These are phyloP conservation scores for Debaryomyces psychrophilus DNA, from an alignment of 1,139 yeast species.

Conservation along the genomic window DNA sequence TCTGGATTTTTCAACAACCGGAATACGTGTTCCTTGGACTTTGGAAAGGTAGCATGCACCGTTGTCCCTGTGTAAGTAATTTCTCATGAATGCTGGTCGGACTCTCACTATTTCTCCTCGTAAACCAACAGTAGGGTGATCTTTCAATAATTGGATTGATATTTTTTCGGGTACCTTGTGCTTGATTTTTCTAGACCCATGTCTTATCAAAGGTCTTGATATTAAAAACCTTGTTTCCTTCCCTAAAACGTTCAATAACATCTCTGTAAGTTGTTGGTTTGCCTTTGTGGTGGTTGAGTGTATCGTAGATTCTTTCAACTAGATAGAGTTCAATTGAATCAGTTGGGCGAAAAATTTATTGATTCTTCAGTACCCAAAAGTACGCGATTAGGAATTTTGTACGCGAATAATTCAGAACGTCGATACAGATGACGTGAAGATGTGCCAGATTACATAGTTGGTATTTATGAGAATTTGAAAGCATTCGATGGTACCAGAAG, in stretches of 20 bases:
- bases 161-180: conserved; percentile 41
- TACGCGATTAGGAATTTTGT: conserved; percentile 3
- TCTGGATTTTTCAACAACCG: conserved; percentile 50
- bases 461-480: not conserved
- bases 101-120: conserved; percentile 76
- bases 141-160: conserved; percentile 71
- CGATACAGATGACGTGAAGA: not conserved
- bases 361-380: conserved; percentile 4
- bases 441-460: not conserved
- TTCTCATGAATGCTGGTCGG: conserved; percentile 84
- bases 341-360: conserved; percentile 10
- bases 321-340: not conserved
- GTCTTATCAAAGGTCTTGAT: conserved; percentile 13
- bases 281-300: not conserved
- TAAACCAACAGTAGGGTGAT: conserved; percentile 62
- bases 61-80: conserved; percentile 66
- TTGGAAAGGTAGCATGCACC: conserved; percentile 71
- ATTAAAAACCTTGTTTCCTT: conserved; percentile 2
- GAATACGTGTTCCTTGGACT: conserved; percentile 59
- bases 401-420: conserved; percentile 4
- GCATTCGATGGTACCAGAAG: conserved; percentile 7
- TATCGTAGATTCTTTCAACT: not conserved
- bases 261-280: not conserved
- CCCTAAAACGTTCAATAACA: conserved; percentile 4
- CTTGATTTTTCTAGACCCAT: conserved; percentile 13